Conservation (phyloP, 2,329 filamentous ascomycete genomes). For the Phialophora verrucosa region DNA sequence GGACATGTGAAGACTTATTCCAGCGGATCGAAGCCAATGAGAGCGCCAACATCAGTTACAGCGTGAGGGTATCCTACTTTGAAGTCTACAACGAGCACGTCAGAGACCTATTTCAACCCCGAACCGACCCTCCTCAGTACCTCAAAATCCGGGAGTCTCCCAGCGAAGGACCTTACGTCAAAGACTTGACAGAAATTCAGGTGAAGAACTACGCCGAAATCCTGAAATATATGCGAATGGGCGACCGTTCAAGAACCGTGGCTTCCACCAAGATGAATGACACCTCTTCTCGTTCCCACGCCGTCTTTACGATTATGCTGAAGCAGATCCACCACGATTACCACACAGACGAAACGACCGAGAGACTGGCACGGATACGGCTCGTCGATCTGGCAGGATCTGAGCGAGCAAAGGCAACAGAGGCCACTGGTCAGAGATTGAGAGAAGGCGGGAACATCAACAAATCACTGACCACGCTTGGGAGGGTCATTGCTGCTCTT, state of each 20-base stretch:
- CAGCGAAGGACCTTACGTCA: conserved; percentile 93
- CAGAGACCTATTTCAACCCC: conserved; percentile 84
- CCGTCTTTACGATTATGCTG: conserved; percentile 96
- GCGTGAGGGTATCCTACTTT: conserved; percentile 96
- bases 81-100: conserved; percentile 99
- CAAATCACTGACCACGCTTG: conserved; percentile 94
- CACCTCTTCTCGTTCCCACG: conserved; percentile 92
- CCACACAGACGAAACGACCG: conserved; percentile 96
- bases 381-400: conserved; percentile 94
- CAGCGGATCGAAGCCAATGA: conserved; percentile 86
- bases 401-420: conserved; percentile 91
- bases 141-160: conserved; percentile 97
- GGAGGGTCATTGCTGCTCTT: conserved; percentile 91
- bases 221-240: conserved; percentile 85
- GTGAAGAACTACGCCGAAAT: conserved; percentile 88
- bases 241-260: conserved; percentile 83
- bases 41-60: conserved; percentile 91
- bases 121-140: conserved; percentile 81
- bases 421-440: conserved; percentile 87
- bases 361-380: conserved; percentile 89
- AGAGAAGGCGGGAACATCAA: conserved; percentile 98
- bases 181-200: conserved; percentile 91
- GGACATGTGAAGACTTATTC: conserved; percentile 95
- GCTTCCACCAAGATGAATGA: conserved; percentile 99
- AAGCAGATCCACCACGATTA: conserved; percentile 98